A percentile compares a stretch with the other conserved stretches of the same genome.
Conservation (phyloP, 805 yeast genomes). For the Maudiozyma pseudohumilis region DNA sequence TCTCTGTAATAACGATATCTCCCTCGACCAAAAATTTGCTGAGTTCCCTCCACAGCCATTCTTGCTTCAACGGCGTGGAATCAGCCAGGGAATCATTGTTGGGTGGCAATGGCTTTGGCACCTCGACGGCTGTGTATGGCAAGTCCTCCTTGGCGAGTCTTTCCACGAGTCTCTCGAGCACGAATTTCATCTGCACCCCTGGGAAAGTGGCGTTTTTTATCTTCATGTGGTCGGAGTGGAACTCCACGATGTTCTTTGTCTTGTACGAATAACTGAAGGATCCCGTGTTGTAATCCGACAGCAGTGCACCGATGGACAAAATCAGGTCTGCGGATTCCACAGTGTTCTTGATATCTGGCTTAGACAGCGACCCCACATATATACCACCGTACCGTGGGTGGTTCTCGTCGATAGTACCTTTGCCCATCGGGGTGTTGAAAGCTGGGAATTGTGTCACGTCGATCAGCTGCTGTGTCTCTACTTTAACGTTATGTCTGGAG, state of each 20-base stretch:
- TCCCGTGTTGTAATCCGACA: constrained; percentile 78
- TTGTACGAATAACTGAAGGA: constrained; percentile 59
- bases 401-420: constrained; percentile 57
- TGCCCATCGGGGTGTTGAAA: constrained; percentile 77
- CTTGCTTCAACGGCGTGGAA: constrained; percentile 39
- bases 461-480: constrained; percentile 46
- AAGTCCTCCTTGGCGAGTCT: constrained; percentile 26
- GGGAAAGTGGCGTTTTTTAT: constrained; percentile 52
- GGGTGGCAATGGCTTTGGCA: constrained; percentile 36
- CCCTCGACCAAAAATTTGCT: constrained; percentile 47
- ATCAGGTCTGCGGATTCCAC: constrained; percentile 64
- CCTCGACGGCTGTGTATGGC: constrained; percentile 36
- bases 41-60: constrained; percentile 51
- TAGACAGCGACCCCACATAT: constrained; percentile 62
- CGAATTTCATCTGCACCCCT: constrained; percentile 51
- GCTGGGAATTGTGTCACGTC: constrained; percentile 62
- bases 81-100: constrained; percentile 32
- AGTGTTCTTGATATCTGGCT: constrained; percentile 50
- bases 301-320: constrained; percentile 61
- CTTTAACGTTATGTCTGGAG: constrained; percentile 50
- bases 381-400: constrained; percentile 63
- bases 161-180: constrained; percentile 31
- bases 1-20: constrained; percentile 51
- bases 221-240: constrained; percentile 59
- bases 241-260: constrained; percentile 57